Percentiles rank a stretch among this genome's conserved stretches.
These are phyloP conservation scores for Turnera subulata DNA, from an alignment of 345 rosid genomes.

Conservation along the genomic window DNA sequence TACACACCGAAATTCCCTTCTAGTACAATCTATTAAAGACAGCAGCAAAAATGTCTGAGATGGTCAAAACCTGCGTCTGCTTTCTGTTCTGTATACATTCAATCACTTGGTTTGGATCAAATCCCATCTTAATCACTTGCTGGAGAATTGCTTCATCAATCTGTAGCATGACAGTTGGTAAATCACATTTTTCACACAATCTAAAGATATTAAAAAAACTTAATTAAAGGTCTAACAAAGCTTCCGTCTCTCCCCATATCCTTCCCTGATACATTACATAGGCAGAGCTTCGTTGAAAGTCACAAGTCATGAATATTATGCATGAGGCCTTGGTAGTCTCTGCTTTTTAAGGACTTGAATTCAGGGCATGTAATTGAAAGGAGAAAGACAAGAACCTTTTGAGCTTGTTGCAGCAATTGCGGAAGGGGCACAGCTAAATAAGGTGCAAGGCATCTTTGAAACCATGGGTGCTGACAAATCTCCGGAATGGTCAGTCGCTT, in stretches of 20 bases:
- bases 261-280: too few relatives aligned
- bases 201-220: too few relatives aligned
- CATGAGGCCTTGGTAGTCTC: too few relatives aligned
- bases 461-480: constrained; percentile 89
- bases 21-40: background rate
- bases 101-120: constrained; percentile 56
- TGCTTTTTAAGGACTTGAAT: background rate
- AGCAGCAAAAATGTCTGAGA: constrained; percentile 7
- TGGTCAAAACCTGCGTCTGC: constrained; percentile 61
- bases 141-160: constrained; percentile 81
- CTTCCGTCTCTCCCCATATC: too few relatives aligned
- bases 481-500: constrained; percentile 86
- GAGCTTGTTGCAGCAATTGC: constrained; percentile 64
- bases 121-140: constrained; percentile 69
- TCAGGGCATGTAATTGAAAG: background rate
- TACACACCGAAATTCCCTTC: constrained; percentile 58
- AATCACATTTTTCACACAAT: too few relatives aligned
- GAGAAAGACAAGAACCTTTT: constrained; percentile 43
- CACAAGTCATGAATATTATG: too few relatives aligned
- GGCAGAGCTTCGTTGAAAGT: too few relatives aligned
- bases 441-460: constrained; percentile 71
- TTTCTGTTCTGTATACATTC: constrained; percentile 74
- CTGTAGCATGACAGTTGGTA: constrained; percentile 34
- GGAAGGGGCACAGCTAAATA: constrained; percentile 87
- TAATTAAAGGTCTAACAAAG: too few relatives aligned